These are phyloP conservation scores for Elaphomyces granulatus DNA, from an alignment of 495 filamentous ascomycete species.

Conservation along the genomic window DNA sequence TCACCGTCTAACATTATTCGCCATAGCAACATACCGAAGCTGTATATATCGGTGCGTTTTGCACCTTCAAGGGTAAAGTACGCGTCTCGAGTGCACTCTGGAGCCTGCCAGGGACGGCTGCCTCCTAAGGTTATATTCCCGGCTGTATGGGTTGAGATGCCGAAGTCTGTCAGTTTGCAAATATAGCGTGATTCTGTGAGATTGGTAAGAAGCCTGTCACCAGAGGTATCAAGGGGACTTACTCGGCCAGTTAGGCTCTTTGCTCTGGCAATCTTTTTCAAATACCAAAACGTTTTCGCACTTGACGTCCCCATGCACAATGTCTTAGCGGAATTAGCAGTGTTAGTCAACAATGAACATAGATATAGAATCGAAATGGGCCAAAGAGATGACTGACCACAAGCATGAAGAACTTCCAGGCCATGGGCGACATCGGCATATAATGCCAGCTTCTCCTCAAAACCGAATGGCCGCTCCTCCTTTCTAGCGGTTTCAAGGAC, in stretches of 20 bases:
- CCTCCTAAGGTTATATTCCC: constrained; percentile 11
- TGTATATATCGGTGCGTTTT: constrained; percentile 19
- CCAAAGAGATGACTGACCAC: constrained; percentile 11
- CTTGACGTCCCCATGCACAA: constrained; percentile 18
- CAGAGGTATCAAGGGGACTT: no score
- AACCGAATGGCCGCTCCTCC: constrained; percentile 12
- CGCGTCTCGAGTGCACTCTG: constrained; percentile 15
- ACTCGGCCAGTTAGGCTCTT: no score
- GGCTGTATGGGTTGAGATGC: constrained; percentile 8
- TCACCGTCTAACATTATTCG: constrained; percentile 14
- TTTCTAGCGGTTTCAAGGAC: constrained; percentile 14
- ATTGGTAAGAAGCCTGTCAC: not conserved
- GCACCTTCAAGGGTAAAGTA: no score
- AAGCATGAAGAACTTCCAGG: constrained; percentile 17
- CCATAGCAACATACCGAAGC: constrained; percentile 17
- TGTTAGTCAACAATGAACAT: no score
- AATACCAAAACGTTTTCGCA: constrained; percentile 18
- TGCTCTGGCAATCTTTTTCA: constrained; percentile 5
- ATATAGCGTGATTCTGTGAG: constrained; percentile 5
- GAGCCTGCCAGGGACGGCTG: constrained; percentile 17
- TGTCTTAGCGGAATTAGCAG: constrained; percentile 10
- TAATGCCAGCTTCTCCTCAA: constrained; percentile 12
- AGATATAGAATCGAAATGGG: no score
- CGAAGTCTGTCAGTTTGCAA: constrained; percentile 17
- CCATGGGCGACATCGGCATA: constrained; percentile 17